Conservation (phyloP, 768 basidiomycete genomes). For the Termitomyces sp. region DNA sequence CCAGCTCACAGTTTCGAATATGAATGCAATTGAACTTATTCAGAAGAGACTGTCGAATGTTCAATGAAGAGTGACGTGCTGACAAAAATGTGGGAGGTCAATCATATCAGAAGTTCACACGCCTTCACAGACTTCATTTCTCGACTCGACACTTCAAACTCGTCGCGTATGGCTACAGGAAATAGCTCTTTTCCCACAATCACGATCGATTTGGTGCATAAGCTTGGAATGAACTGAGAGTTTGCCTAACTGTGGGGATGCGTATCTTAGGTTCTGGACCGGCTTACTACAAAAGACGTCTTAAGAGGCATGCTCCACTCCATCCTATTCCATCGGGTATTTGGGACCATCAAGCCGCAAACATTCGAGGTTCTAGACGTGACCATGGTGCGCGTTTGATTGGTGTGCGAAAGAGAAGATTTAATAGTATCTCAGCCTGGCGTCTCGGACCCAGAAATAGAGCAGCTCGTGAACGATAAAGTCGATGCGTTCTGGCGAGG, state of each 20-base stretch:
- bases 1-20: not conserved
- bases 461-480: conserved; percentile 67
- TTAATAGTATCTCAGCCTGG: conserved; percentile 49
- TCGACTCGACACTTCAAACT: not conserved
- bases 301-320: conserved; percentile 75
- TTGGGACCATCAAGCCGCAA: conserved; percentile 73
- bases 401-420: too few species aligned
- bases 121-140: not conserved
- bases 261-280: conserved; percentile 58
- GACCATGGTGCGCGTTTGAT: conserved; percentile 61
- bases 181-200: conserved; percentile 10
- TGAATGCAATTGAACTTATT: too few species aligned
- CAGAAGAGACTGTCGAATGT: not conserved
- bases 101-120: not conserved
- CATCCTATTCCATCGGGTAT: conserved; percentile 78
- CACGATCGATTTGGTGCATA: conserved; percentile 15
- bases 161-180: conserved; percentile 9
- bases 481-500: conserved; percentile 78
- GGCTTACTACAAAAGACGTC: conserved; percentile 67
- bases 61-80: too few species aligned
- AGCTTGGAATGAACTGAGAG: not conserved
- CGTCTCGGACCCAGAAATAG: conserved; percentile 68
- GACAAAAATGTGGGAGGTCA: not conserved
- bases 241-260: conserved; percentile 3
- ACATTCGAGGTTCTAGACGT: conserved; percentile 80